These are phyloP conservation scores for Aspergillus nidulans DNA, from an alignment of 495 filamentous ascomycete species.

Conservation along the genomic window DNA sequence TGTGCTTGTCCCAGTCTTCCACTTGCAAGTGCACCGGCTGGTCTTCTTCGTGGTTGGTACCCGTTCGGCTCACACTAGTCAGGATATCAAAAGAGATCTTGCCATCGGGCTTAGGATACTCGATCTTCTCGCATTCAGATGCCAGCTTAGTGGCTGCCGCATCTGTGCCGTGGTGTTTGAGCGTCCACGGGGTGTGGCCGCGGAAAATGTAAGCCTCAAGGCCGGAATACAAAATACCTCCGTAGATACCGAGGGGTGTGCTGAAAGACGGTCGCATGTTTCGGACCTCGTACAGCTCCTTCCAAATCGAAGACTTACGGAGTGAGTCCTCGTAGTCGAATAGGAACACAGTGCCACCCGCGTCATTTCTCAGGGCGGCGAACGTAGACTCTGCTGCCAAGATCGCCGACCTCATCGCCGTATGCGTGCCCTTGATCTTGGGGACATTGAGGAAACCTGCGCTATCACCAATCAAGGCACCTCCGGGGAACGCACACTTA, in stretches of 20 bases:
- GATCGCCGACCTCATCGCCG: slow-evolving; percentile 97
- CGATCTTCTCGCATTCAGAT: slow-evolving; percentile 77
- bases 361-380: slow-evolving; percentile 58
- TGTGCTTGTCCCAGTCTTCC: slow-evolving; percentile 88
- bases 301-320: slow-evolving; percentile 86
- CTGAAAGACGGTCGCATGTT: slow-evolving; percentile 98
- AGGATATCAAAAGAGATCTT: slow-evolving; percentile 93
- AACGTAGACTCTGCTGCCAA: slow-evolving; percentile 88
- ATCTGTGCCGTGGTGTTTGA: slow-evolving; percentile 69
- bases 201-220: slow-evolving; percentile 85
- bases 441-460: slow-evolving; percentile 97
- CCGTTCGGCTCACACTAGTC: slow-evolving; percentile 87
- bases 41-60: slow-evolving; percentile 98
- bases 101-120: slow-evolving; percentile 94
- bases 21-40: slow-evolving; percentile 96
- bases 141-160: slow-evolving; percentile 72
- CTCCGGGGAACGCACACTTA: slow-evolving; percentile 92
- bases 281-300: slow-evolving; percentile 87
- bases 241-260: slow-evolving; percentile 73
- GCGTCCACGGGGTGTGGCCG: slow-evolving; percentile 85
- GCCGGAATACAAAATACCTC: slow-evolving; percentile 89
- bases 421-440: slow-evolving; percentile 98
- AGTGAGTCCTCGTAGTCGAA: slow-evolving; percentile 92
- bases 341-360: slow-evolving; percentile 74
- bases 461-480: slow-evolving; percentile 92